phyloP scores from a whole-genome alignment of 2,329 filamentous ascomycete species.

The Emergomyces africanus region DNA sequence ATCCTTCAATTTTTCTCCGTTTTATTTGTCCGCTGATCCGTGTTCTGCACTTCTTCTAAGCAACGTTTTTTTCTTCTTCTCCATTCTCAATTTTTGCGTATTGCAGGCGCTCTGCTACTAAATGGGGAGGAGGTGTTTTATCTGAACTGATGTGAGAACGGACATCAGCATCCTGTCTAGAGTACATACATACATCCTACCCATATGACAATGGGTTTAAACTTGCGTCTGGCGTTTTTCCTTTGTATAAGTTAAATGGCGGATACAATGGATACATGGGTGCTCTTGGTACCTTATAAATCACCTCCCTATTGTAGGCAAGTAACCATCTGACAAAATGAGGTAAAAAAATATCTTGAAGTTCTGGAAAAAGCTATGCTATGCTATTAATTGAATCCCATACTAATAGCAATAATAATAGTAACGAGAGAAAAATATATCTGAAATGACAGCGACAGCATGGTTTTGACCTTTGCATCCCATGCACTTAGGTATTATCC shows the following conservation, averaged over 20 bases:
- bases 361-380: background rate
- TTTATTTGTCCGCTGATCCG: background rate
- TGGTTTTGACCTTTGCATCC: background rate
- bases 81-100: background rate
- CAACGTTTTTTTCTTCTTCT: background rate
- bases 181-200: background rate
- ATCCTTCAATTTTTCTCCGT: background rate
- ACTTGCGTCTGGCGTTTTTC: background rate
- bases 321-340: no score
- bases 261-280: background rate
- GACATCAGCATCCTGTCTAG: background rate
- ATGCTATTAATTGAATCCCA: background rate
- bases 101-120: background rate
- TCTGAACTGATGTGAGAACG: background rate
- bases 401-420: background rate
- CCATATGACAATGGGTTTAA: background rate
- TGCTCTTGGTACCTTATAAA: no score
- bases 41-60: background rate
- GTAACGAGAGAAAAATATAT: background rate
- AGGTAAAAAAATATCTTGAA: background rate
- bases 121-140: background rate
- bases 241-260: background rate
- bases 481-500: background rate
- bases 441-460: background rate
- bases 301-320: no score